phyloP scores from a whole-genome alignment of 495 filamentous ascomycete genomes.

The Wilcoxina mikolae region DNA sequence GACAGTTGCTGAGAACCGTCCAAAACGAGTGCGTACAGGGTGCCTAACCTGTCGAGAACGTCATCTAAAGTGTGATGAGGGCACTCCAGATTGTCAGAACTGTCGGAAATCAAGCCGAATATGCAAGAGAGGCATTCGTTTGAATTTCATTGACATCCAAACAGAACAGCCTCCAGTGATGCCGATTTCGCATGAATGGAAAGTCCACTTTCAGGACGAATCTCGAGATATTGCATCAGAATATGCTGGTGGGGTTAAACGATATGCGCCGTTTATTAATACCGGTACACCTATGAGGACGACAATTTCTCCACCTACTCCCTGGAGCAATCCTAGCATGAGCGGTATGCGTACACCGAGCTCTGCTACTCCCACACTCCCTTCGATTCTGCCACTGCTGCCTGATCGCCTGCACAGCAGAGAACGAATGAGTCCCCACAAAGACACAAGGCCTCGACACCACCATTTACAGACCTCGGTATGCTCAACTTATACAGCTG shows the following conservation, averaged over 20 bases:
- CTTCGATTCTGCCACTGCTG: constrained; percentile 24
- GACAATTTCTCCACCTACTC: constrained; percentile 25
- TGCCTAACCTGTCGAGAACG: constrained; percentile 13
- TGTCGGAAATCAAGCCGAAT: constrained; percentile 74
- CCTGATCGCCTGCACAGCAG: constrained; percentile 3
- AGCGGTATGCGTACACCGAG: constrained; percentile 7
- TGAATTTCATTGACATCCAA: constrained; percentile 87
- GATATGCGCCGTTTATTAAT: constrained; percentile 46
- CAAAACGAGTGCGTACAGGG: constrained; percentile 31
- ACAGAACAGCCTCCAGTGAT: constrained; percentile 53
- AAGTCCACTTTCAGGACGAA: constrained; percentile 68
- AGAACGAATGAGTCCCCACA: not conserved
- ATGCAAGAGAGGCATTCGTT: constrained; percentile 71
- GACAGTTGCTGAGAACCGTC: constrained; percentile 25
- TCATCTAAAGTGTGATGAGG: constrained; percentile 75
- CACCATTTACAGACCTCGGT: not conserved
- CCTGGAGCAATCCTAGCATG: constrained; percentile 19
- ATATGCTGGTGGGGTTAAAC: constrained; percentile 66
- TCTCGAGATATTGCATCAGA: constrained; percentile 82
- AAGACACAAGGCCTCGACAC: not conserved
- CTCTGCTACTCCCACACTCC: constrained; percentile 19
- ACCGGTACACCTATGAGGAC: constrained; percentile 28
- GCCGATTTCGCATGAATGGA: constrained; percentile 49
- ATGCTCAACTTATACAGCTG: not conserved
- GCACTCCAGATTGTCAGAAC: constrained; percentile 61